Evolutionary conservation across 768 basidiomycete species (phyloP).

Genomic region (Serendipita sp.): DNA sequence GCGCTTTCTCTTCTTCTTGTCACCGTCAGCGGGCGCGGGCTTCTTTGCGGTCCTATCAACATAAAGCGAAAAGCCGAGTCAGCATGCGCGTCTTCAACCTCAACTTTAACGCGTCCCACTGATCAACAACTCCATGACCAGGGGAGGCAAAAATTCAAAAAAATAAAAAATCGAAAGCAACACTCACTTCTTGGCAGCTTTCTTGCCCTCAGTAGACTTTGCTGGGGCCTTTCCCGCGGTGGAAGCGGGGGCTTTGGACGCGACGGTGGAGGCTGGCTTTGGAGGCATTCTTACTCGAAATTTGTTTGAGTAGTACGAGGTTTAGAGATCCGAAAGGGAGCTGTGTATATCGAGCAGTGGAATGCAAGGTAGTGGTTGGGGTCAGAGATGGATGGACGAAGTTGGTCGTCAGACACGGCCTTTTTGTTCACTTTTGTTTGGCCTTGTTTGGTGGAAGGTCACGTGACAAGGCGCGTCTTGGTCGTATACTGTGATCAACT

Average conservation of each 20-base stretch:
- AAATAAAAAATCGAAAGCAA: slow-evolving; percentile 76
- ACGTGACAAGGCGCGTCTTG: not conserved
- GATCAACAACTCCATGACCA: not conserved
- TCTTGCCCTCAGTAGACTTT: slow-evolving; percentile 27
- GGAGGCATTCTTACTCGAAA: slow-evolving; percentile 17
- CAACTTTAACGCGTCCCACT: not conserved
- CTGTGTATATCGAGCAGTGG: not conserved
- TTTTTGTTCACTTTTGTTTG: not conserved
- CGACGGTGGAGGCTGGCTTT: slow-evolving; percentile 26
- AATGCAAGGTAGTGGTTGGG: not conserved
- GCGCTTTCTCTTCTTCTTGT: slow-evolving; percentile 86
- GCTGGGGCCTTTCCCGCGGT: slow-evolving; percentile 42
- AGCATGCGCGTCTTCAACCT: not conserved
- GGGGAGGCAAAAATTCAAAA: slow-evolving; percentile 46
- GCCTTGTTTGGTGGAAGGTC: not conserved
- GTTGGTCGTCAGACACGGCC: not conserved
- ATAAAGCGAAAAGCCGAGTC: not conserved
- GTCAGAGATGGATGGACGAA: not conserved
- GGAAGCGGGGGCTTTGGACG: slow-evolving; percentile 26
- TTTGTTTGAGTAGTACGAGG: not conserved
- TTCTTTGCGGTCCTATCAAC: slow-evolving; percentile 23
- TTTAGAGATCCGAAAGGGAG: not conserved
- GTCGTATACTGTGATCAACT: no score
- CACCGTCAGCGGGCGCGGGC: slow-evolving; percentile 30
- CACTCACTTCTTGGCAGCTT: slow-evolving; percentile 40